Conservation (phyloP, 768 basidiomycete genomes). For the Rhizopogon roseolus region DNA sequence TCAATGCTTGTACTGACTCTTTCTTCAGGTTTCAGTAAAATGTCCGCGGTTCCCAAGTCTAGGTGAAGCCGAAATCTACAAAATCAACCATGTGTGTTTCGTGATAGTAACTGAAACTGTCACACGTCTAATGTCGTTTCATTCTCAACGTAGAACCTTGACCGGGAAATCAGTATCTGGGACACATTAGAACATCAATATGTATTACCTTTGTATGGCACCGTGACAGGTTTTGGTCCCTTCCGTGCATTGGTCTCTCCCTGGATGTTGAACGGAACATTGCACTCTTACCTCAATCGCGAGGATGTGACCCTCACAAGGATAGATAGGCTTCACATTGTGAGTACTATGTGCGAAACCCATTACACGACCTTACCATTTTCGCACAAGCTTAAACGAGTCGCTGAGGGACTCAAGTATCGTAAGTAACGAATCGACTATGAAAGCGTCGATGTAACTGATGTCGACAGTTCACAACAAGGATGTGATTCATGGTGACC, state of each 20-base stretch:
- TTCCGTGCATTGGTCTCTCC: conserved; percentile 30
- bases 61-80: background rate
- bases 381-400: conserved; percentile 15
- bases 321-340: conserved; percentile 10
- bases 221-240: conserved; percentile 14
- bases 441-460: background rate
- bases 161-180: conserved; percentile 21
- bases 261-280: conserved; percentile 33
- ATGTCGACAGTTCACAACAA: conserved; percentile 1
- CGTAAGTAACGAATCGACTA: conserved; percentile 4
- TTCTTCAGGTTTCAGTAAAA: conserved; percentile 5
- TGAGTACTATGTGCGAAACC: background rate
- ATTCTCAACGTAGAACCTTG: conserved; percentile 11
- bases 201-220: conserved; percentile 14
- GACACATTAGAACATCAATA: conserved; percentile 12
- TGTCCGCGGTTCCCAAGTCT: background rate
- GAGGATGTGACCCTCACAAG: background rate
- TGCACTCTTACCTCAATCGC: conserved; percentile 24
- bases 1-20: background rate
- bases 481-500: conserved; percentile 2
- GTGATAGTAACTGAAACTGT: background rate
- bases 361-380: background rate
- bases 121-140: background rate
- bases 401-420: conserved; percentile 17
- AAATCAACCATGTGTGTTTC: background rate